These are phyloP conservation scores for Amaranthus palmeri DNA, from an alignment of 148 eudicot genomes.

Conservation along the genomic window DNA sequence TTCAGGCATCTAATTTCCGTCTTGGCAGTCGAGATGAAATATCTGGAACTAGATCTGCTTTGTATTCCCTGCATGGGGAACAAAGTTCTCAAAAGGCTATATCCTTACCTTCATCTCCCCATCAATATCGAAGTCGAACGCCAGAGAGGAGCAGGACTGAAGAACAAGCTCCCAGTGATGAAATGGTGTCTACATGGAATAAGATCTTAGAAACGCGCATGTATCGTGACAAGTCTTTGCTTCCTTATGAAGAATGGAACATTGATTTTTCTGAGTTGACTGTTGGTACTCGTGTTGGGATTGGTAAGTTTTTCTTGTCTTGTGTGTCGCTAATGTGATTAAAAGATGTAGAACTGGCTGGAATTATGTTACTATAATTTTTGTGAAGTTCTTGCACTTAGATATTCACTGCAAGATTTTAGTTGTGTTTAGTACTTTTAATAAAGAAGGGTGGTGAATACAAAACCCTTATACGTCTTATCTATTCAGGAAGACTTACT, in stretches of 20 bases:
- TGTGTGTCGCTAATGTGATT: constrained; percentile 1
- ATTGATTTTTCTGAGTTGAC: constrained; percentile 87
- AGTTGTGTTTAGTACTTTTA: not conserved
- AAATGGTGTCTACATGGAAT: constrained; percentile 74
- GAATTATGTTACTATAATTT: not conserved
- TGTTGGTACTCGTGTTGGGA: constrained; percentile 97
- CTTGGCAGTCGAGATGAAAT: constrained; percentile 49
- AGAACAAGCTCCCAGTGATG: constrained; percentile 37
- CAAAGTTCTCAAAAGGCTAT: constrained; percentile 75
- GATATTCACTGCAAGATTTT: not conserved
- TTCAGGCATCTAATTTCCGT: constrained; percentile 50
- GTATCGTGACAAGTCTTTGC: constrained; percentile 64
- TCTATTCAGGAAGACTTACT: too few relatives aligned
- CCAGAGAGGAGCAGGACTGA: constrained; percentile 42
- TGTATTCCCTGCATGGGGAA: constrained; percentile 49
- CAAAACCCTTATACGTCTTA: too few relatives aligned
- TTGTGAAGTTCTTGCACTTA: not conserved
- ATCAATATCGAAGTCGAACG: constrained; percentile 51
- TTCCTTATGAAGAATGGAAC: constrained; percentile 94
- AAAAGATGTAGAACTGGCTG: not conserved
- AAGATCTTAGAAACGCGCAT: constrained; percentile 64
- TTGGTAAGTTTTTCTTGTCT: constrained; percentile 45
- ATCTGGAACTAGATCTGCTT: constrained; percentile 46
- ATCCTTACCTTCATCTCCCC: constrained; percentile 95
- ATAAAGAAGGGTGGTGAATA: too few relatives aligned